Conservation (phyloP, 2,329 filamentous ascomycete species). For the Calonectria henricotiae region DNA sequence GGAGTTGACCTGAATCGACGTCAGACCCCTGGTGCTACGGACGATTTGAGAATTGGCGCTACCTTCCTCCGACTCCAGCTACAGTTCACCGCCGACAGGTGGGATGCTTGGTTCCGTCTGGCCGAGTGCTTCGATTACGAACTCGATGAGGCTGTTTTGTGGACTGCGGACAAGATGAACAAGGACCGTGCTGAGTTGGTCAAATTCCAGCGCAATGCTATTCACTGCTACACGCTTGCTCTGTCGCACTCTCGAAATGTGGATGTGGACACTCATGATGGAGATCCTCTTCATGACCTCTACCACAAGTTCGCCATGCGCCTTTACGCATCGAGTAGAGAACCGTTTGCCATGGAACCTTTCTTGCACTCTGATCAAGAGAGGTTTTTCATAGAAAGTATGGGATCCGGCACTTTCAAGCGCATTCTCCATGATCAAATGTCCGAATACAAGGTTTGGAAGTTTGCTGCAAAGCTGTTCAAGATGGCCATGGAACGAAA, state of each 20-base stretch:
- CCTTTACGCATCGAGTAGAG: slow-evolving; percentile 74
- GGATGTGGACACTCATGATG: slow-evolving; percentile 64
- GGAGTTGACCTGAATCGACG: slow-evolving; percentile 80
- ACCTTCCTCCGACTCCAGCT: slow-evolving; percentile 86
- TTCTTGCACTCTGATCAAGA: slow-evolving; percentile 73
- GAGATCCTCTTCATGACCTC: slow-evolving; percentile 71
- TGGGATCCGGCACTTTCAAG: slow-evolving; percentile 68
- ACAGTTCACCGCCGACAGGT: slow-evolving; percentile 85
- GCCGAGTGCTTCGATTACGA: slow-evolving; percentile 92
- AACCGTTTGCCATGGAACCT: slow-evolving; percentile 76
- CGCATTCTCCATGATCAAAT: slow-evolving; percentile 71
- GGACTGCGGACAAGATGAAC: slow-evolving; percentile 94
- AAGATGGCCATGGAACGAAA: slow-evolving; percentile 70
- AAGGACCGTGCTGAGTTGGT: slow-evolving; percentile 83
- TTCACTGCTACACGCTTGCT: slow-evolving; percentile 83
- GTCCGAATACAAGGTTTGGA: slow-evolving; percentile 75
- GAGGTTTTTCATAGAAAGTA: slow-evolving; percentile 70
- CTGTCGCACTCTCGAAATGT: slow-evolving; percentile 70
- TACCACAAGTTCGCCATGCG: slow-evolving; percentile 76
- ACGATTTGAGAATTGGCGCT: slow-evolving; percentile 87
- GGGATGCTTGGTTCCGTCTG: slow-evolving; percentile 93
- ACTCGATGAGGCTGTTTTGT: slow-evolving; percentile 88
- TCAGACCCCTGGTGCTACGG: slow-evolving; percentile 83
- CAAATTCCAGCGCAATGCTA: slow-evolving; percentile 83
- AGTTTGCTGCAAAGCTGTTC: slow-evolving; percentile 72